These are phyloP conservation scores for Erodium chrysanthum DNA, from an alignment of 441 rosid genomes.

Conservation along the genomic window DNA sequence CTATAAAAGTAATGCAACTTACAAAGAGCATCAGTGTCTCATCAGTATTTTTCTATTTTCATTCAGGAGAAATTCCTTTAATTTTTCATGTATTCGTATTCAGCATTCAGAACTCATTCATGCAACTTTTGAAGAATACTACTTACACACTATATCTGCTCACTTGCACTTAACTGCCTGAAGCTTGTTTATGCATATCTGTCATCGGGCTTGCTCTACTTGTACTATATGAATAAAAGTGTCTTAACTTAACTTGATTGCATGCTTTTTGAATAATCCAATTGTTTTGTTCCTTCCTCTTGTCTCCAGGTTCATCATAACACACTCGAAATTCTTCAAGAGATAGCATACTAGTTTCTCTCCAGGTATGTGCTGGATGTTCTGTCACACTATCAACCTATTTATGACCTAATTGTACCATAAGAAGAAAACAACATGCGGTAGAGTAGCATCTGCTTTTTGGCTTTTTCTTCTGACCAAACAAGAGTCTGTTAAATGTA, in stretches of 20 bases:
- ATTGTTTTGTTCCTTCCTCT: conserved; percentile 15
- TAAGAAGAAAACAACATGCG: conserved; percentile 8
- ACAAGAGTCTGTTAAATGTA: conserved; percentile 5
- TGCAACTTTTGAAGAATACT: not conserved
- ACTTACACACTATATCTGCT: not conserved
- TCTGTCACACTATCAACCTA: conserved; percentile 2
- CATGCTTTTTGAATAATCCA: not conserved
- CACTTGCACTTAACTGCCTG: not conserved
- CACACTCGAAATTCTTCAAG: conserved; percentile 81
- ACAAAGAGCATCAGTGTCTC: not conserved
- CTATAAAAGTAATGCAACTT: not conserved
- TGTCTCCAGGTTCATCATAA: conserved; percentile 73
- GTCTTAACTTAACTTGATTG: not conserved
- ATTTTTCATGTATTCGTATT: not conserved
- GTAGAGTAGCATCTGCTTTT: not conserved
- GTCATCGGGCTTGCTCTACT: not conserved
- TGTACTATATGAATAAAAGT: not conserved
- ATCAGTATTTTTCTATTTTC: not conserved
- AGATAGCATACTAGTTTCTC: conserved; percentile 57
- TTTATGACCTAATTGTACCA: not conserved
- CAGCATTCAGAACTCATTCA: not conserved
- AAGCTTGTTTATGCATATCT: not conserved
- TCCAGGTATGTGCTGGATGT: conserved; percentile 12
- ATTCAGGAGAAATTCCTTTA: not conserved
- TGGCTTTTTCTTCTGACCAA: not conserved